Conservation (phyloP, 208 protist species). For the Acanthamoeba lenticulata region DNA sequence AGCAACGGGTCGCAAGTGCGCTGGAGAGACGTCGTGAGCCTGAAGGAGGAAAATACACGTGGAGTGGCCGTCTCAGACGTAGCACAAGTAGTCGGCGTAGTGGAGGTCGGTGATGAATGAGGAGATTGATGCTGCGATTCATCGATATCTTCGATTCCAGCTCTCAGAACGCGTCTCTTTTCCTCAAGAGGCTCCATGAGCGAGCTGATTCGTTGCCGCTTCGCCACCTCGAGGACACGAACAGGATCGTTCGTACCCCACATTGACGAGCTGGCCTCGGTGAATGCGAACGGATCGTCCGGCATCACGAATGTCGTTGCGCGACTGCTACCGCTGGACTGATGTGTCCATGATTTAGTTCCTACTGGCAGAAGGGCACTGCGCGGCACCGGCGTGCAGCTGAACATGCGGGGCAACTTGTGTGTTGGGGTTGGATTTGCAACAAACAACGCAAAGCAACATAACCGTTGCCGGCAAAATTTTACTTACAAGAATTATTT, state of each 20-base stretch:
- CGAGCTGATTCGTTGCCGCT: background rate
- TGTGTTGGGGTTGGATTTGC: too few relatives aligned
- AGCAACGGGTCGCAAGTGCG: too few relatives aligned
- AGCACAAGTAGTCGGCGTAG: background rate
- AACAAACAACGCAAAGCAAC: too few relatives aligned
- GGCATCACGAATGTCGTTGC: background rate
- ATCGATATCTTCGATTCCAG: background rate
- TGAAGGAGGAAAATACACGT: background rate
- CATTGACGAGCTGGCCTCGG: background rate
- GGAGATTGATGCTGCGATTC: background rate
- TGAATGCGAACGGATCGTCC: background rate
- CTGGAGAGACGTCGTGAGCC: constrained; percentile 13
- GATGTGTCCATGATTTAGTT: background rate
- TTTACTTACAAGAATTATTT: too few relatives aligned
- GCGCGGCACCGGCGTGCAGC: background rate
- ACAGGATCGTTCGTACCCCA: background rate
- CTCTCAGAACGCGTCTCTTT: background rate
- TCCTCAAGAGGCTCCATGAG: background rate
- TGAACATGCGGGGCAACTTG: too few relatives aligned
- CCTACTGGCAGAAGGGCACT: background rate
- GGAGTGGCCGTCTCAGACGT: background rate
- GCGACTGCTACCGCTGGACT: background rate
- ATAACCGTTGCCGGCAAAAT: too few relatives aligned
- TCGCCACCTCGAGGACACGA: background rate
- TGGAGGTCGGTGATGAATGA: background rate